phyloP scores from a whole-genome alignment of 2,329 filamentous ascomycete species.

The Fusarium odoratissimum region DNA sequence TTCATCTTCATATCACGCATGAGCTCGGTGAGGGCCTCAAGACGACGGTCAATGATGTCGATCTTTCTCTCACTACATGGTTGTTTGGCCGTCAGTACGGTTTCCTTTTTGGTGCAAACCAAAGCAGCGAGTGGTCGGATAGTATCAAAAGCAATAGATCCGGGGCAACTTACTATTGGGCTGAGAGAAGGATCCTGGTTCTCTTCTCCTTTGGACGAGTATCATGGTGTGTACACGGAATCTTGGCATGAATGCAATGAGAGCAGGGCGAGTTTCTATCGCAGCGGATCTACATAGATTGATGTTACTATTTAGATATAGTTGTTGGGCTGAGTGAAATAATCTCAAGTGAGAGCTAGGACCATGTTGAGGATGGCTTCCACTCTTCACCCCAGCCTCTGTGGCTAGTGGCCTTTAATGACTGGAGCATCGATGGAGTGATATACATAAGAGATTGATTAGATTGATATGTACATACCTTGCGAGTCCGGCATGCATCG shows the following conservation, averaged over 20 bases:
- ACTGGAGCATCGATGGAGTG: background rate
- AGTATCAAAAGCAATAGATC: background rate
- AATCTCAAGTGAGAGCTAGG: background rate
- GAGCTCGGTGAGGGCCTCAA: conserved; percentile 50
- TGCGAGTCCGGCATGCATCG: conserved; percentile 50
- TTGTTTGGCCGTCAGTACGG: background rate
- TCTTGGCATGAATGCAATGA: conserved; percentile 52
- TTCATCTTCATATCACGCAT: conserved; percentile 50
- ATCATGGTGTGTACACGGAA: conserved; percentile 51
- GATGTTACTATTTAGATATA: conserved; percentile 15
- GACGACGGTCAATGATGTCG: conserved; percentile 52
- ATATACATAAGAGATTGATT: conserved; percentile 15
- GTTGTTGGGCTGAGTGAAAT: background rate
- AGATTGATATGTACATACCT: conserved; percentile 44
- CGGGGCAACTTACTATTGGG: conserved; percentile 50
- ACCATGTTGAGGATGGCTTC: background rate
- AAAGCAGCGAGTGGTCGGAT: background rate
- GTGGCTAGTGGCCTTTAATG: background rate
- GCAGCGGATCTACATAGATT: conserved; percentile 49
- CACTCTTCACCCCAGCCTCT: background rate
- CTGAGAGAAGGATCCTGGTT: conserved; percentile 51
- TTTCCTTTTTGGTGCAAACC: background rate
- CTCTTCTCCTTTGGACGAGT: conserved; percentile 51
- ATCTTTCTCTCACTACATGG: conserved; percentile 52
- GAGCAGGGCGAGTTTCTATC: conserved; percentile 53